Evolutionary conservation across 345 rosid genomes (phyloP), one percentile per base, ranked within the genome.

Genomic region (Arabis alpina): DNA sequence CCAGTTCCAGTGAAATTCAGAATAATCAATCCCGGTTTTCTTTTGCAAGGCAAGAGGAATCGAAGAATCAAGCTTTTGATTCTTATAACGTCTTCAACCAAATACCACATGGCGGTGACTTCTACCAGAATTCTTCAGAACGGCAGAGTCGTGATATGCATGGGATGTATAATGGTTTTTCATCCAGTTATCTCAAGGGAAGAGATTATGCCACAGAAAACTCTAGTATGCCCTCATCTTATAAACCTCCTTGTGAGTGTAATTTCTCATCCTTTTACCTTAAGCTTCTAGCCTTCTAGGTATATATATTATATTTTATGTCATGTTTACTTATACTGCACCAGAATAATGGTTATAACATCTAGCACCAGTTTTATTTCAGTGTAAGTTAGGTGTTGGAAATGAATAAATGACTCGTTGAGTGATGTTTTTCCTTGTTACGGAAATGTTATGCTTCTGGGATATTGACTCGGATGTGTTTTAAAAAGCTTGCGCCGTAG

Each of bases 11-110:
- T 84, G 86, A 87, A 74, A 73, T 61, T 14, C 86, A 77, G 68
- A 83, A 77, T 70, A 86, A 70, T 68, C 99, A 91, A 63, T 91
- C 98, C 54, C 85, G 91, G 75, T 91, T 94, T 83, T 89, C 99
- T 40, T 89, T 91, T 76, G 96, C 99, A 0, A 88, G 98, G 76
- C 96, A 88, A 61, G 97, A 85, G 28, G 93, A 78, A 37, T 61
- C 83, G 2, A 84, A 68, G 66, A 72, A 77, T 70, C 85, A 78
- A 54, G 57, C 80, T 59, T 72, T 74, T 71, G 84, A 79, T 42
- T 68, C 61, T 16, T 82, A 76, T 63, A 72, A 79, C 25, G 71
- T 47, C 72, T 70, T 48, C 32, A 81, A 82, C 44, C 85, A 85
- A 66, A 47, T 73, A 43, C 57, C 78, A 9, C 79, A 62, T 61